Base-by-base conservation (phyloP, 257 asterid genomes). In the Solanum chilense region DNA sequence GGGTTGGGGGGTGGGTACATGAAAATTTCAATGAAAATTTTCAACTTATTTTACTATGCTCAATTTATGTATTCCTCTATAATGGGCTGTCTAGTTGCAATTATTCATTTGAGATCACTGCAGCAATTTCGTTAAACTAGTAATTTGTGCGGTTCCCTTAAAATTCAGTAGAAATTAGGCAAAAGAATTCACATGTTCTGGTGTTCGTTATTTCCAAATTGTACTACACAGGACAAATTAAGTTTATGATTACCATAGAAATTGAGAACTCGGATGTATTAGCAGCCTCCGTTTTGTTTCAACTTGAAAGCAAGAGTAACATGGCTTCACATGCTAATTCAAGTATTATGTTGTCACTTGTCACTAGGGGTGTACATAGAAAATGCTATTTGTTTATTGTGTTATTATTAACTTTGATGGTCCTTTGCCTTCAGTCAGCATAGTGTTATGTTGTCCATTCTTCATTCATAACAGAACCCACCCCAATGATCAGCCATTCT, bases 241-340 rank as follows among this genome's bases (percentile, higher is more conserved):
- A 15, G 85, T 66, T 20, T 49, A 49, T 76, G 7, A 42, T 49
- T 31, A 14, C 31, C 10, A 15, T 31, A 49, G 70, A 13, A 31
- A 23, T 81, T 58, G 21, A 71, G 16, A 42, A 33, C 31, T 69
- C 20, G 62, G 64, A 31, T 52, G 7, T 44, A 68, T 35, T 85
- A 77, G 87, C 62, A 70, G 42, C 86, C 70, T 60, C 12, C 18
- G 8, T 44, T 15, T 66, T 82, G 83, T 41, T 56, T 77, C 52
- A 60, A 45, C 87, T 21, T 84, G 87, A 77, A 85, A 49, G 83
- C 91, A 86, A 87, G 88, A 78, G 89, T 87, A 90, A 90, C 91
- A 87, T 86, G 91, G 87, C 87, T 86, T 89, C 90, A 87, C 92
- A 87, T 89, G 91, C 89, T 85, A 25, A 70, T 44, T 77, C 62